Conservation (phyloP, 805 yeast species). For the Blastobotrys parvus region DNA sequence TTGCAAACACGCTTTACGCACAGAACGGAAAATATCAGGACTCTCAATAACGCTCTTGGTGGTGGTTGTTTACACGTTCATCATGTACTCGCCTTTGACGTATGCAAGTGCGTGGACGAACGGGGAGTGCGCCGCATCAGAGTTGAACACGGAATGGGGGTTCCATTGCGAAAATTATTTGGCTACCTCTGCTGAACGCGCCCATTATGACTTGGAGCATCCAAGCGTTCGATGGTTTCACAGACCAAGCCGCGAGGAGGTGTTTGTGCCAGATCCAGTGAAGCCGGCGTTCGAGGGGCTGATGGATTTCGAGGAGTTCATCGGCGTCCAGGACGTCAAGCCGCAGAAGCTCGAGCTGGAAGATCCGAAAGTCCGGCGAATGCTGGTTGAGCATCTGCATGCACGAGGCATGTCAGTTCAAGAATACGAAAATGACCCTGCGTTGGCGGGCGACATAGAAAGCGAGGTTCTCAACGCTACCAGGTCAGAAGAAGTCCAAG, state of each 20-base stretch:
- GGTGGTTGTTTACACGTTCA: constrained; percentile 27
- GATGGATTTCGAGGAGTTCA: background rate
- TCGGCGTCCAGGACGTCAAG: background rate
- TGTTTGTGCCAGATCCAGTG: background rate
- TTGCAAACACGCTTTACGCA: constrained; percentile 20
- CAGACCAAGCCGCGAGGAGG: background rate
- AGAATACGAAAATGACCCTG: background rate
- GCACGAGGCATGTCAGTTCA: background rate
- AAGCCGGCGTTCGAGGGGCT: background rate
- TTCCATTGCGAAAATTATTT: constrained; percentile 7
- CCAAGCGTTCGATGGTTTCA: background rate
- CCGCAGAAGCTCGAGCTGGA: background rate
- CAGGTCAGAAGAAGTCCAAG: background rate
- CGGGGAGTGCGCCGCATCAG: constrained; percentile 34
- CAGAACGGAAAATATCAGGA: background rate
- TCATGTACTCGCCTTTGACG: constrained; percentile 49
- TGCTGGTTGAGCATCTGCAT: background rate
- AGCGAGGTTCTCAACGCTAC: background rate
- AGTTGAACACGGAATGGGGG: constrained; percentile 1
- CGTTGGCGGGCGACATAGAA: background rate
- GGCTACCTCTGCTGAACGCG: background rate
- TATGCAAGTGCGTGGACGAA: constrained; percentile 65
- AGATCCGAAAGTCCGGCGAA: background rate
- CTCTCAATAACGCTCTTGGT: constrained; percentile 10
- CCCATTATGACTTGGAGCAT: constrained; percentile 4